Percentiles rank a stretch among this genome's conserved stretches.
Evolutionary conservation across 192 early-diverging fungal species (phyloP).

Genomic region (Coemansia sp.): DNA sequence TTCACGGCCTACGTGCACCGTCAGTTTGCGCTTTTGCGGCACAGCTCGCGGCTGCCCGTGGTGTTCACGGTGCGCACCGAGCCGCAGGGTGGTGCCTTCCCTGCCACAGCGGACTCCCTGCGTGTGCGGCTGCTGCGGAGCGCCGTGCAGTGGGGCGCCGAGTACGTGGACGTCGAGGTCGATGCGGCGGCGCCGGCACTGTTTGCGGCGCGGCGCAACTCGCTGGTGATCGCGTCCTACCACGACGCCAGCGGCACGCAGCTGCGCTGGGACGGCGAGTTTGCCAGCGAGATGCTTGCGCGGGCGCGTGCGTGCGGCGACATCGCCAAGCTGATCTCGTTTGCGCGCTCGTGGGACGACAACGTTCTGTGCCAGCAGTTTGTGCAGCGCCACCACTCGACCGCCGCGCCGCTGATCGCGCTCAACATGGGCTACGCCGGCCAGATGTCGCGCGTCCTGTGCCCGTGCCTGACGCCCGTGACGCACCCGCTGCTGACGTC

Average conservation of each 20-base stretch:
- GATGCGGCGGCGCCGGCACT: not conserved
- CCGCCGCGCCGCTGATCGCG: constrained; percentile 72
- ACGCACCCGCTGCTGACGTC: constrained; percentile 79
- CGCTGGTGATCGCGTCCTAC: constrained; percentile 80
- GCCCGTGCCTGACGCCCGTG: constrained; percentile 90
- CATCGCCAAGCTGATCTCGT: constrained; percentile 91
- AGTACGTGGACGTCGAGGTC: constrained; percentile 91
- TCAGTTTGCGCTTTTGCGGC: constrained; percentile 77
- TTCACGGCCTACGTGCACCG: constrained; percentile 66
- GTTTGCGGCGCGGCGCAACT: constrained; percentile 48
- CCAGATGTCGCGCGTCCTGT: constrained; percentile 87
- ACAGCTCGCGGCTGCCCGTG: constrained; percentile 69
- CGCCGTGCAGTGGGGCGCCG: constrained; percentile 85
- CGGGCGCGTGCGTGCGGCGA: constrained; percentile 67
- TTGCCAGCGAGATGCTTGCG: constrained; percentile 37
- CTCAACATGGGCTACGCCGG: constrained; percentile 92
- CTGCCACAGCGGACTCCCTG: constrained; percentile 56
- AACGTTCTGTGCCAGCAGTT: constrained; percentile 82
- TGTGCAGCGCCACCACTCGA: constrained; percentile 47
- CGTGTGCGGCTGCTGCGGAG: constrained; percentile 64
- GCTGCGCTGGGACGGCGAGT: constrained; percentile 41
- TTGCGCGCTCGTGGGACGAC: constrained; percentile 70
- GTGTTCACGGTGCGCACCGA: constrained; percentile 91
- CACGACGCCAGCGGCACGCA: constrained; percentile 70
- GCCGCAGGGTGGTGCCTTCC: constrained; percentile 86